Evolutionary conservation across 1,139 yeast species (phyloP).

Genomic region (Arxiozyma heterogenica): DNA sequence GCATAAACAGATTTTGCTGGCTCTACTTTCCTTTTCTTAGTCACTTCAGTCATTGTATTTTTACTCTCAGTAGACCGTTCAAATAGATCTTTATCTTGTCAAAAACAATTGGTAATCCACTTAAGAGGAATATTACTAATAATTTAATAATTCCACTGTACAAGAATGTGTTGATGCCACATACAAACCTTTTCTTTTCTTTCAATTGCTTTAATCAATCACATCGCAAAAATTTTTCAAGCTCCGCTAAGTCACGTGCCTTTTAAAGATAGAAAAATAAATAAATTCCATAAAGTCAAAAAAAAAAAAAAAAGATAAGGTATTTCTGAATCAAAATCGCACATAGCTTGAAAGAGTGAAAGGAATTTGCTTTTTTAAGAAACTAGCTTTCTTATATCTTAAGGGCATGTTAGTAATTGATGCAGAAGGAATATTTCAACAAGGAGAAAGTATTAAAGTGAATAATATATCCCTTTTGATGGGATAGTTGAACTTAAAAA

Average conservation of each 20-base stretch:
- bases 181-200: background rate
- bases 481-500: background rate
- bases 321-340: background rate
- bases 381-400: too few species aligned
- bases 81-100: too few species aligned
- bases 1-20: conserved; percentile 7
- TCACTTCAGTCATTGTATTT: background rate
- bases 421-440: too few species aligned
- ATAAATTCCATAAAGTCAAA: background rate
- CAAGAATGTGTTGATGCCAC: too few species aligned
- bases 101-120: background rate
- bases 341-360: background rate
- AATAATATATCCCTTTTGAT: too few species aligned
- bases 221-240: conserved; percentile 2
- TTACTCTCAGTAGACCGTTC: background rate
- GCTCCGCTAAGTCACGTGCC: background rate
- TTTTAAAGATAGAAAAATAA: background rate
- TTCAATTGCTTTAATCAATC: background rate
- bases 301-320: background rate
- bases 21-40: conserved; percentile 12
- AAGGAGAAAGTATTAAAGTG: background rate
- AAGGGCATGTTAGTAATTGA: background rate
- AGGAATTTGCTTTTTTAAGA: too few species aligned
- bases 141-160: background rate
- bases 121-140: background rate